Evolutionary conservation across 176 grass and related monocot species (phyloP), one percentile per base, ranked within the genome.

Genomic region (Microstegium vimineum): DNA sequence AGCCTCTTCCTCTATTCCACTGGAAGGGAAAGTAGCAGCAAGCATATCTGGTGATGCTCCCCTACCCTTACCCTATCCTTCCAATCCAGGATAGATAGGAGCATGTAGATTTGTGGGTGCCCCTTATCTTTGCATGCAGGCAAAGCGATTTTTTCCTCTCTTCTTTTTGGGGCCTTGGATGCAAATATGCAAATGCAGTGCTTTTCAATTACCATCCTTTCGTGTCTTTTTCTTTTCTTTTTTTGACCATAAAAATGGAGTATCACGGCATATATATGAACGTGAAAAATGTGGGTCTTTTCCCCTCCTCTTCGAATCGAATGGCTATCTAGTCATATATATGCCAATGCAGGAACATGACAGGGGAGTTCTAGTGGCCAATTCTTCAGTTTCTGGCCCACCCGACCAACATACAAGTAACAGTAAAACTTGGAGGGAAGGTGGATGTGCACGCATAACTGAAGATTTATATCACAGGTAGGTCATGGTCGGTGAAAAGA

Each of bases 1-100:
- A 46, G 71, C 80, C n/a, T 78, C 84, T 71, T 69, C 20, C 63
- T 4, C 52, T 71, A 32, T 76, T 84, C 87, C 81, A 81, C 67
- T 65, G 31, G 34, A 82, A 40, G 9, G 31, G 34, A 82, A 40
- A 13, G 25, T 36, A 37, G 63, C 62, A 54, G 77, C 17, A 74
- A 40, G 54, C 9, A 75, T 72, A 34, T 68, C 68, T 32, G 71
- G 27, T 60, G 66, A 75, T 81, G 10, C 49, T 71, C 59, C 62
- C 23, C 85, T 74, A 37, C 15, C 78, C 78, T 81, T 45, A 38
- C 68, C 84, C 65, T 81, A 57, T 77, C 34, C 67, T 84, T 71
- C 73, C 36, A 62, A 34, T 71, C 33, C 76, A 51, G 69, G 74
- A 67, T 66, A 66, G 80, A 56, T 66, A 46, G n/a, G 47, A 40